Conservation (phyloP, 768 basidiomycete species). For the Naganishia onofrii region DNA sequence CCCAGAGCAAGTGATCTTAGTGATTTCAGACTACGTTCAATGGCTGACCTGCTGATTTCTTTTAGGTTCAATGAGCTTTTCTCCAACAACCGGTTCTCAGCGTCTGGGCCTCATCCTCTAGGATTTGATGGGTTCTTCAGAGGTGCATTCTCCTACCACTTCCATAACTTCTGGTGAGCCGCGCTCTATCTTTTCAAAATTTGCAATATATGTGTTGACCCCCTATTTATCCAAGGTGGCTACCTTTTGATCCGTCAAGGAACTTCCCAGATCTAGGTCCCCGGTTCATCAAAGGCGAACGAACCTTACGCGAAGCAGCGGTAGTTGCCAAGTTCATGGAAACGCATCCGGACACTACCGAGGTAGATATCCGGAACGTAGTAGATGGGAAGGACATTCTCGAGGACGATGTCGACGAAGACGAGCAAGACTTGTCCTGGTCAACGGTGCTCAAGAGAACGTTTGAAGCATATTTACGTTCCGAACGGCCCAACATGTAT, state of each 20-base stretch:
- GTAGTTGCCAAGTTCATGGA: conserved; percentile 32
- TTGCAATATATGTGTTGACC: background rate
- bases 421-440: conserved; percentile 60
- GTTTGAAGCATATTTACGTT: conserved; percentile 87
- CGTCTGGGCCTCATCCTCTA: conserved; percentile 78
- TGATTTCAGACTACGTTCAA: background rate
- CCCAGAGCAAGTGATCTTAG: conserved; percentile 62
- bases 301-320: conserved; percentile 59
- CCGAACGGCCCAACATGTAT: conserved; percentile 91
- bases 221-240: conserved; percentile 67
- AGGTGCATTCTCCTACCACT: conserved; percentile 94
- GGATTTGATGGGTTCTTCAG: conserved; percentile 93
- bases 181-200: background rate
- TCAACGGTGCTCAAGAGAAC: conserved; percentile 90
- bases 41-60: conserved; percentile 8
- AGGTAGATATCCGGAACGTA: conserved; percentile 22
- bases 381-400: background rate
- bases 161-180: conserved; percentile 60
- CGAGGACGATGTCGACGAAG: conserved; percentile 34
- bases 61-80: conserved; percentile 69
- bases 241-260: conserved; percentile 84
- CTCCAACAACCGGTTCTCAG: conserved; percentile 55
- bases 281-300: conserved; percentile 73
- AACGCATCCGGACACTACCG: conserved; percentile 12
- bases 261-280: conserved; percentile 93